phyloP scores from a whole-genome alignment of 495 filamentous ascomycete species.

The Aspergillus heteromorphus region DNA sequence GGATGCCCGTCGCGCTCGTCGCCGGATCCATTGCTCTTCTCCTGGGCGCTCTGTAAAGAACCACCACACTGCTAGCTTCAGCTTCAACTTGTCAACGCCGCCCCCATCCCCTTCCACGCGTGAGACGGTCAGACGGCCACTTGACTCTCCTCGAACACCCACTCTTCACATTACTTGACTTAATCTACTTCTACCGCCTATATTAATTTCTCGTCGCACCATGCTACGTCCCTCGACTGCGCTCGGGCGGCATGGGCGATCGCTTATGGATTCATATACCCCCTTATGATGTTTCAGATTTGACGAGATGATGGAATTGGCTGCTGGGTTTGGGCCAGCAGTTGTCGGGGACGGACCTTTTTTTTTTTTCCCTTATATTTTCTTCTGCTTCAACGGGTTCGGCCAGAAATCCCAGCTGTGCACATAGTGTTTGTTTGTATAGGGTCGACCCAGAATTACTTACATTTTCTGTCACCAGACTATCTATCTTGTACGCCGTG shows the following conservation, averaged over 20 bases:
- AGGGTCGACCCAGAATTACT: not conserved
- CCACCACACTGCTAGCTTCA: constrained; percentile 7
- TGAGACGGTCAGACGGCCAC: not conserved
- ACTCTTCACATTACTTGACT: not conserved
- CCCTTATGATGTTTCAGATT: constrained; percentile 3
- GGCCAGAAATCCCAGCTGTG: not conserved
- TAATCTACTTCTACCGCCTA: not conserved
- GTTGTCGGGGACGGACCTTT: not conserved
- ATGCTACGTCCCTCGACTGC: not conserved
- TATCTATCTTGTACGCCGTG: too few species aligned
- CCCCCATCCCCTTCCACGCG: not conserved
- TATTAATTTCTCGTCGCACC: constrained; percentile 4
- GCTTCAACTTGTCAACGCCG: constrained; percentile 1
- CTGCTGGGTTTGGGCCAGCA: not conserved
- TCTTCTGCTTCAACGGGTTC: not conserved
- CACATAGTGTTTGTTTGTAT: not conserved
- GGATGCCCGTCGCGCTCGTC: constrained; percentile 30
- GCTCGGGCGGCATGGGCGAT: not conserved
- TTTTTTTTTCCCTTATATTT: not conserved
- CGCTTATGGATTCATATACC: constrained; percentile 1
- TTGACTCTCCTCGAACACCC: not conserved
- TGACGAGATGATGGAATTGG: constrained; percentile 2
- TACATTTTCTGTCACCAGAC: too few species aligned
- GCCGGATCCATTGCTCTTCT: constrained; percentile 37
- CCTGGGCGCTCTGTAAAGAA: constrained; percentile 29